Evolutionary conservation across 1,139 yeast genomes (phyloP).

Genomic region (Lodderomyces parapsilosis): DNA sequence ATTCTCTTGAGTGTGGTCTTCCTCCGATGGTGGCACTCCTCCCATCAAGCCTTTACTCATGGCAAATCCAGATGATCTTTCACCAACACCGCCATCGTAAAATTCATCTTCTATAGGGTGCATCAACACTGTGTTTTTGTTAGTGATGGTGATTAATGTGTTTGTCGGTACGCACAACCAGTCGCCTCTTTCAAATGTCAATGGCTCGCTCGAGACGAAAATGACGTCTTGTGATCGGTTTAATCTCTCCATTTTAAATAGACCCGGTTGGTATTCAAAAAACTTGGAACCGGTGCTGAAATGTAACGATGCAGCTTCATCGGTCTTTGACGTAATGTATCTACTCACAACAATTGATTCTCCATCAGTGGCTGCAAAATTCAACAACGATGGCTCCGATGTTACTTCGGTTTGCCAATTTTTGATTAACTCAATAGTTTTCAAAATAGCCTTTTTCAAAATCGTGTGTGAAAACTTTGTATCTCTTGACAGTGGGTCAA

Average conservation of each 20-base stretch:
- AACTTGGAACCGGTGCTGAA: slow-evolving; percentile 92
- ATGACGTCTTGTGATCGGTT: slow-evolving; percentile 92
- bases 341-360: slow-evolving; percentile 83
- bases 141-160: slow-evolving; percentile 77
- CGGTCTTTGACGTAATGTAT: slow-evolving; percentile 83
- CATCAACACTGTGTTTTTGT: slow-evolving; percentile 75
- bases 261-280: slow-evolving; percentile 85
- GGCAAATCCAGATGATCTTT: slow-evolving; percentile 79
- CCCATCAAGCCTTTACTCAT: slow-evolving; percentile 92
- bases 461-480: slow-evolving; percentile 49
- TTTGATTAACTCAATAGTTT: slow-evolving; percentile 72
- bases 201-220: slow-evolving; percentile 95
- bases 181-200: slow-evolving; percentile 94
- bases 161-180: slow-evolving; percentile 98
- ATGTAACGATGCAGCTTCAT: slow-evolving; percentile 95
- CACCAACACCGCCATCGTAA: slow-evolving; percentile 63
- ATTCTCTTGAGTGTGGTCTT: background rate
- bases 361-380: slow-evolving; percentile 96
- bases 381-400: slow-evolving; percentile 79
- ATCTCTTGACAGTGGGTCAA: slow-evolving; percentile 52
- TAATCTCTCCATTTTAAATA: slow-evolving; percentile 89
- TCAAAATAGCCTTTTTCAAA: slow-evolving; percentile 66
- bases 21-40: slow-evolving; percentile 8
- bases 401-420: slow-evolving; percentile 54
- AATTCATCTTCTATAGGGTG: slow-evolving; percentile 92